A percentile compares a stretch with the other conserved stretches of the same genome.
These are phyloP conservation scores for Tricholoma matsutake DNA, from an alignment of 768 basidiomycete species.

Conservation along the genomic window DNA sequence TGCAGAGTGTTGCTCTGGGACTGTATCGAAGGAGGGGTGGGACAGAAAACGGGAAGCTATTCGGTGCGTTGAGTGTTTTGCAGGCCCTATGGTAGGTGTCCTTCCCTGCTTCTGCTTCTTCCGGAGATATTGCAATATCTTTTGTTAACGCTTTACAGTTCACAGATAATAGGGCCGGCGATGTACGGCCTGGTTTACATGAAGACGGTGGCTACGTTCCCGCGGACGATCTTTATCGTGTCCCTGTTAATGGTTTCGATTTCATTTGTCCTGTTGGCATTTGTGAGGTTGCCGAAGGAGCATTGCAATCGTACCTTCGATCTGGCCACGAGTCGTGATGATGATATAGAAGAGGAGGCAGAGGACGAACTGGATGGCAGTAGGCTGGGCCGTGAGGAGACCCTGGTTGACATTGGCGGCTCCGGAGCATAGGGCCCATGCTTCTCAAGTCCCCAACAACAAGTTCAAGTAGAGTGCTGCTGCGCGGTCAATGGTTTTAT, in stretches of 20 bases:
- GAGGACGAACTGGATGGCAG: not conserved
- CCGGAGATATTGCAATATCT: not conserved
- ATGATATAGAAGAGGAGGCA: not conserved
- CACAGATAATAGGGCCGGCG: constrained; percentile 67
- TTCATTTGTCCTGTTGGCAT: constrained; percentile 42
- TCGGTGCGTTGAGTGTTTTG: constrained; percentile 76
- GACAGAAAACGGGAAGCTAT: constrained; percentile 68
- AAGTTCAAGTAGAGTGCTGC: not conserved
- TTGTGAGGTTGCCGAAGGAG: constrained; percentile 34
- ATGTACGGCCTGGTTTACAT: constrained; percentile 71
- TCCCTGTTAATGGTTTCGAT: constrained; percentile 37
- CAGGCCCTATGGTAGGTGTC: constrained; percentile 57
- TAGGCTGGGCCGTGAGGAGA: not conserved
- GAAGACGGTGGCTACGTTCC: constrained; percentile 66
- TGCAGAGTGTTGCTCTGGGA: constrained; percentile 70
- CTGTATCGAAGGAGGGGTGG: constrained; percentile 55
- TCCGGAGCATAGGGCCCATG: not conserved
- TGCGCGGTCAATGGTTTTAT: too few species aligned
- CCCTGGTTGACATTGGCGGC: not conserved
- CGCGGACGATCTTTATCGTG: constrained; percentile 67
- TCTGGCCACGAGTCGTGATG: not conserved
- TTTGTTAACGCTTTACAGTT: constrained; percentile 32
- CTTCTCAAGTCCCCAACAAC: not conserved
- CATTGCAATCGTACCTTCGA: too few species aligned
- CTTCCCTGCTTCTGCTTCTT: not conserved